These are phyloP conservation scores for Ilyonectria destructans DNA, from an alignment of 2,329 filamentous ascomycete species.

Conservation along the genomic window DNA sequence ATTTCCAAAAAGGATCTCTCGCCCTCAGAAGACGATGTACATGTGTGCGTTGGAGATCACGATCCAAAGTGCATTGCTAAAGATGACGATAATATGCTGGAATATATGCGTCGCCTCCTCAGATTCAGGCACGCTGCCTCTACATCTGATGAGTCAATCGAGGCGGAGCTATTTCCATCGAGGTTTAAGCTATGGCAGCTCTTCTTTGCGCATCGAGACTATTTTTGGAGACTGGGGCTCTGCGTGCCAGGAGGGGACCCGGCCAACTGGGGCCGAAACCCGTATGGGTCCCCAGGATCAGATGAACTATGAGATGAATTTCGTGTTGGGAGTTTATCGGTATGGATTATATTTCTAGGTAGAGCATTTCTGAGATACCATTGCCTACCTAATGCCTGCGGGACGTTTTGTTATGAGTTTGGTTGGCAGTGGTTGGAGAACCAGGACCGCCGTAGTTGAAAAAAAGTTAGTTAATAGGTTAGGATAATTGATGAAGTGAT, in stretches of 20 bases:
- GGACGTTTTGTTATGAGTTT: not conserved
- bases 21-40: slow-evolving; percentile 79
- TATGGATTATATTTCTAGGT: slow-evolving; percentile 12
- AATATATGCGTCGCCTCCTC: slow-evolving; percentile 47
- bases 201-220: slow-evolving; percentile 94
- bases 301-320: slow-evolving; percentile 55
- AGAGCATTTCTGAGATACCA: slow-evolving; percentile 20
- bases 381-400: not conserved
- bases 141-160: slow-evolving; percentile 37
- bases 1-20: slow-evolving; percentile 82
- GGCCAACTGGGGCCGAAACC: slow-evolving; percentile 74
- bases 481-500: slow-evolving; percentile 14
- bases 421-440: not conserved
- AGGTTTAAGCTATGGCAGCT: slow-evolving; percentile 89
- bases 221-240: slow-evolving; percentile 94
- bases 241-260: slow-evolving; percentile 88
- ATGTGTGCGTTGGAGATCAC: slow-evolving; percentile 78
- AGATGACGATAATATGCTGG: slow-evolving; percentile 59
- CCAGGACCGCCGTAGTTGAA: not conserved
- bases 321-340: slow-evolving; percentile 12
- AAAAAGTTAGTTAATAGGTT: not conserved
- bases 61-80: slow-evolving; percentile 82
- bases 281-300: slow-evolving; percentile 58
- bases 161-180: slow-evolving; percentile 67
- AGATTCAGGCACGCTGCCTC: slow-evolving; percentile 44